Evolutionary conservation across 78 protist genomes (phyloP).

Genomic region (Chrysochromulina tobinii): DNA sequence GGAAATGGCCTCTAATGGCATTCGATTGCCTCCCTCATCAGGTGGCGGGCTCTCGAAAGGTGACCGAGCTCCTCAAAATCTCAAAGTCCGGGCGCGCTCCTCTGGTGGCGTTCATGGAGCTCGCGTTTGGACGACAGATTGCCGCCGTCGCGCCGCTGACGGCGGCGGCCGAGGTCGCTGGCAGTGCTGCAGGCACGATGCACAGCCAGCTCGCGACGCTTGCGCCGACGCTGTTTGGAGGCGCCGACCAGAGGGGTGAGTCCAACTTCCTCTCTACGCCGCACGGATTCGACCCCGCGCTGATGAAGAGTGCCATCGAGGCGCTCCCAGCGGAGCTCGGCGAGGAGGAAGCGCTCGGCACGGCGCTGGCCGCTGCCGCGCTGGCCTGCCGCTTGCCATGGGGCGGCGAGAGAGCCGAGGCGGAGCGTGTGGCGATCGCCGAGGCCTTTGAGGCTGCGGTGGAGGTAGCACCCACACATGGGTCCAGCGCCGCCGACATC

Average conservation of each 20-base stretch:
- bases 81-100: background rate
- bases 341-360: conserved; percentile 9
- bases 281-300: background rate
- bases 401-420: no score
- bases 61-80: background rate
- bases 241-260: background rate
- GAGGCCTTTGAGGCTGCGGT: background rate
- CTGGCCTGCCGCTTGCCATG: background rate
- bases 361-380: background rate
- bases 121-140: background rate
- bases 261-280: background rate
- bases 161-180: background rate
- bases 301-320: background rate
- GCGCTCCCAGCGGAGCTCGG: background rate
- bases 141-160: background rate
- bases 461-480: background rate
- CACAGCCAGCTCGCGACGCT: background rate
- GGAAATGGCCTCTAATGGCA: no score
- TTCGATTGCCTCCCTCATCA: no score
- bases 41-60: background rate
- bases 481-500: background rate
- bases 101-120: background rate
- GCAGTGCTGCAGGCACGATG: background rate
- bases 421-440: background rate
- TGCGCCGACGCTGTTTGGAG: conserved; percentile 20